Evolutionary conservation across 2,329 filamentous ascomycete genomes (phyloP).

Genomic region (Venturia nashicola): DNA sequence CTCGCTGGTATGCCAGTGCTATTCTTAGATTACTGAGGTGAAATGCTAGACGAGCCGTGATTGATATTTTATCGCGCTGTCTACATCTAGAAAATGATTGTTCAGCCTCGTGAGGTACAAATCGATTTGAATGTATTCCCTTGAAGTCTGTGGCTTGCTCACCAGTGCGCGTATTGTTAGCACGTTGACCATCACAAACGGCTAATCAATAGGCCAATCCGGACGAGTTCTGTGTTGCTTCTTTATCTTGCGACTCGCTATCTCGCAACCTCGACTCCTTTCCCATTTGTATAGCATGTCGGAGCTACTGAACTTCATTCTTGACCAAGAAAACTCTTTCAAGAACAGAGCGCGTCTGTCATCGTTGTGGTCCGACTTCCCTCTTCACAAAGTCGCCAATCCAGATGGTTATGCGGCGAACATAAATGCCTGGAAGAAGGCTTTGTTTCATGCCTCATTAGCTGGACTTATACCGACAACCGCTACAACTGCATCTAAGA

Average conservation of each 20-base stretch:
- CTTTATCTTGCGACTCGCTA: neutral
- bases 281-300: slow-evolving; percentile 36
- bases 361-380: slow-evolving; percentile 82
- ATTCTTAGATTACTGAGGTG: too few relatives aligned
- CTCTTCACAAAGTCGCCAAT: slow-evolving; percentile 60
- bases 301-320: slow-evolving; percentile 52
- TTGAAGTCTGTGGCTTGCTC: too few relatives aligned
- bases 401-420: slow-evolving; percentile 79
- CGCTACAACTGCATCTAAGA: slow-evolving; percentile 15
- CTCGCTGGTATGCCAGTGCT: too few relatives aligned
- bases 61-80: too few relatives aligned
- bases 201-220: too few relatives aligned
- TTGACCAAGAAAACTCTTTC: slow-evolving; percentile 37
- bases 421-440: slow-evolving; percentile 64
- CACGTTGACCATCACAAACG: too few relatives aligned
- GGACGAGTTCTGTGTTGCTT: too few relatives aligned
- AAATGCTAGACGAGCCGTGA: too few relatives aligned
- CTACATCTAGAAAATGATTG: too few relatives aligned
- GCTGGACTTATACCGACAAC: slow-evolving; percentile 44
- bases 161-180: too few relatives aligned
- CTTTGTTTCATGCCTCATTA: slow-evolving; percentile 55
- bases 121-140: too few relatives aligned
- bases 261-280: neutral
- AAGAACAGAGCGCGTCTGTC: slow-evolving; percentile 59
- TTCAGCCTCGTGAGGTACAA: too few relatives aligned